phyloP scores from a whole-genome alignment of 164 flowering plant genomes.

The Vitis vinifera region DNA sequence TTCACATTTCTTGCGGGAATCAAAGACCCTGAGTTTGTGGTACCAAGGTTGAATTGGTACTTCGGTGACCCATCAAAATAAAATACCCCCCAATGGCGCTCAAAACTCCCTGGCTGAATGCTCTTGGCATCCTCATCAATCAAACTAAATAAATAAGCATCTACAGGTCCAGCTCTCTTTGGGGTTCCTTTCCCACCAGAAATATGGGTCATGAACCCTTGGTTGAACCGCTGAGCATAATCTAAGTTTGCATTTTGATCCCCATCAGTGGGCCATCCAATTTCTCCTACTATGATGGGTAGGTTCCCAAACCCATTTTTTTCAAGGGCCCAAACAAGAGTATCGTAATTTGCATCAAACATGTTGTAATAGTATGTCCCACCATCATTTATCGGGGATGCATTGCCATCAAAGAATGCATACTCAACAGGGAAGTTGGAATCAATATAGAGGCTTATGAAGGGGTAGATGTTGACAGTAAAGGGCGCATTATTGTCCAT shows the following conservation, averaged over 20 bases:
- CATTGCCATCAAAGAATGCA: slow-evolving; percentile 79
- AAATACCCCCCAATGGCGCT: slow-evolving; percentile 90
- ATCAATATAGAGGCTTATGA: slow-evolving; percentile 74
- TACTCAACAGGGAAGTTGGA: slow-evolving; percentile 81
- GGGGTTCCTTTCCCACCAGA: slow-evolving; percentile 81
- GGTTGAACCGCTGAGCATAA: slow-evolving; percentile 79
- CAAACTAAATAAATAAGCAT: slow-evolving; percentile 81
- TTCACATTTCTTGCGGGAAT: slow-evolving; percentile 41
- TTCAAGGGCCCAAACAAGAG: slow-evolving; percentile 75
- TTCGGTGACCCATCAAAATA: slow-evolving; percentile 71
- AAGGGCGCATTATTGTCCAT: slow-evolving; percentile 69
- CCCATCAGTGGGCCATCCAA: slow-evolving; percentile 97
- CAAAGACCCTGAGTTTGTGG: slow-evolving; percentile 51
- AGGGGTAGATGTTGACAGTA: slow-evolving; percentile 89
- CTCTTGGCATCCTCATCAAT: slow-evolving; percentile 89
- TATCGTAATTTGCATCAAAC: slow-evolving; percentile 91
- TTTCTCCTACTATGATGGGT: slow-evolving; percentile 82
- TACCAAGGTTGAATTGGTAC: slow-evolving; percentile 67
- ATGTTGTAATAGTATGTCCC: slow-evolving; percentile 58
- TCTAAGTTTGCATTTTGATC: slow-evolving; percentile 63
- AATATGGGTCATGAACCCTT: slow-evolving; percentile 77
- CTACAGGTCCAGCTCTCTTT: slow-evolving; percentile 64
- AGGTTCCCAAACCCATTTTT: slow-evolving; percentile 72
- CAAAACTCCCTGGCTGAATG: slow-evolving; percentile 82
- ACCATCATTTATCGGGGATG: slow-evolving; percentile 55